Evolutionary conservation across 331 rosid species (phyloP).

Genomic region (Dryas integrifolia): DNA sequence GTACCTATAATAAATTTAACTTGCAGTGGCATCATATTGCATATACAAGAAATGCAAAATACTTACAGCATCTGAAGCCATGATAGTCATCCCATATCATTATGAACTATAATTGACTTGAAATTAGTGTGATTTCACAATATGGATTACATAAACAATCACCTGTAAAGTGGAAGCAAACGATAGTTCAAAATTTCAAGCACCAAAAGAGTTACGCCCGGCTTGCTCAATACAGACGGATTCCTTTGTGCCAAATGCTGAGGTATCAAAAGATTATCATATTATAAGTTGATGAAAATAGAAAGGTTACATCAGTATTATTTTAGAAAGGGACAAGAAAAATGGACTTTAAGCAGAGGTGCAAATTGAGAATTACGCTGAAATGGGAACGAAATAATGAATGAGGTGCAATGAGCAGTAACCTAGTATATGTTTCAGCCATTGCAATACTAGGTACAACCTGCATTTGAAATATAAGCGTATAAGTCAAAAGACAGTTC

Average conservation of each 20-base stretch:
- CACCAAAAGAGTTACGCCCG: constrained; percentile 88
- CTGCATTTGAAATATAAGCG: constrained; percentile 46
- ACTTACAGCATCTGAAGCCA: constrained; percentile 7
- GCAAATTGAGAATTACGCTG: constrained; percentile 46
- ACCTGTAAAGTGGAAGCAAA: constrained; percentile 97
- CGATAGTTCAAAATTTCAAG: constrained; percentile 98
- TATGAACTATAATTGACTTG: neutral
- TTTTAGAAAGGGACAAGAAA: neutral
- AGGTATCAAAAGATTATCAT: constrained; percentile 24
- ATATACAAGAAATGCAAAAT: neutral
- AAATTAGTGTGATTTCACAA: neutral
- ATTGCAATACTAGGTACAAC: constrained; percentile 90
- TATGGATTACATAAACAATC: constrained; percentile 24
- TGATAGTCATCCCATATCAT: neutral
- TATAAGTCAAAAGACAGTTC: constrained; percentile 27
- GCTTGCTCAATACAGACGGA: constrained; percentile 81
- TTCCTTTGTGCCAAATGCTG: constrained; percentile 88
- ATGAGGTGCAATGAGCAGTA: constrained; percentile 86
- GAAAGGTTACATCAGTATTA: neutral
- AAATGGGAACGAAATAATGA: constrained; percentile 91
- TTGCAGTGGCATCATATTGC: constrained; percentile 17
- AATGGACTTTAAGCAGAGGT: constrained; percentile 9
- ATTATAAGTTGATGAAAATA: neutral
- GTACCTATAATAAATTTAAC: constrained; percentile 55
- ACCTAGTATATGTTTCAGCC: constrained; percentile 89